A percentile compares a stretch with the other conserved stretches of the same genome.
Evolutionary conservation across 2,329 filamentous ascomycete genomes (phyloP).

Genomic region (Fusarium sulawesiense): DNA sequence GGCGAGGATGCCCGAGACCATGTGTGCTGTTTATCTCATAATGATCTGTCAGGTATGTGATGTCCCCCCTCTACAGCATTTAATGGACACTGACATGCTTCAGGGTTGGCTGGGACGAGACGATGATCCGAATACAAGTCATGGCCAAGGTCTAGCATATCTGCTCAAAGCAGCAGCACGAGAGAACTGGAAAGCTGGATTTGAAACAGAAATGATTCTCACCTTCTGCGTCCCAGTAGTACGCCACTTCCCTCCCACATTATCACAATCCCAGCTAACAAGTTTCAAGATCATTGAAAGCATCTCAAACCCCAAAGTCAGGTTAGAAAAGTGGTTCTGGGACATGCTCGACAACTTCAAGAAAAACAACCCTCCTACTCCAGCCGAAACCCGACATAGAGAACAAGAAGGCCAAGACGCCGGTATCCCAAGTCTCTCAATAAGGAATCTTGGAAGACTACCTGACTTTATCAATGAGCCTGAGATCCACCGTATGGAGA

Average conservation of each 20-base stretch:
- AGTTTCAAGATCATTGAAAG: slow-evolving; percentile 47
- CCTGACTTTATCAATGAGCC: slow-evolving; percentile 37
- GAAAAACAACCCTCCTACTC: slow-evolving; percentile 18
- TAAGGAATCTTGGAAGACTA: slow-evolving; percentile 27
- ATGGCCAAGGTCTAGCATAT: slow-evolving; percentile 50
- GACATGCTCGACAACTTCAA: slow-evolving; percentile 36
- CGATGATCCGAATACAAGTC: slow-evolving; percentile 42
- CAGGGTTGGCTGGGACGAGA: slow-evolving; percentile 50
- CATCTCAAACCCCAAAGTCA: slow-evolving; percentile 40
- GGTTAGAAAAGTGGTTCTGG: slow-evolving; percentile 37
- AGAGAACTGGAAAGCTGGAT: slow-evolving; percentile 42
- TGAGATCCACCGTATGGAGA: slow-evolving; percentile 34
- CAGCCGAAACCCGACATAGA: background rate
- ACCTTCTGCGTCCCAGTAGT: slow-evolving; percentile 51
- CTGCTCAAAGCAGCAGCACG: slow-evolving; percentile 46
- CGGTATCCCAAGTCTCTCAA: slow-evolving; percentile 26
- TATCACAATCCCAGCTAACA: background rate
- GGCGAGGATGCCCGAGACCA: slow-evolving; percentile 48
- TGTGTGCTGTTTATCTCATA: slow-evolving; percentile 54
- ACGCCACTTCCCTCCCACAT: background rate
- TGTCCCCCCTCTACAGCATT: fast-evolving
- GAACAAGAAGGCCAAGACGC: background rate
- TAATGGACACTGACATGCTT: background rate
- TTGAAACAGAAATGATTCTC: slow-evolving; percentile 47
- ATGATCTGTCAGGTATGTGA: slow-evolving; percentile 51